Evolutionary conservation across 306 rosid species (phyloP), one percentile per base, ranked within the genome.

Genomic region (Morella rubra): DNA sequence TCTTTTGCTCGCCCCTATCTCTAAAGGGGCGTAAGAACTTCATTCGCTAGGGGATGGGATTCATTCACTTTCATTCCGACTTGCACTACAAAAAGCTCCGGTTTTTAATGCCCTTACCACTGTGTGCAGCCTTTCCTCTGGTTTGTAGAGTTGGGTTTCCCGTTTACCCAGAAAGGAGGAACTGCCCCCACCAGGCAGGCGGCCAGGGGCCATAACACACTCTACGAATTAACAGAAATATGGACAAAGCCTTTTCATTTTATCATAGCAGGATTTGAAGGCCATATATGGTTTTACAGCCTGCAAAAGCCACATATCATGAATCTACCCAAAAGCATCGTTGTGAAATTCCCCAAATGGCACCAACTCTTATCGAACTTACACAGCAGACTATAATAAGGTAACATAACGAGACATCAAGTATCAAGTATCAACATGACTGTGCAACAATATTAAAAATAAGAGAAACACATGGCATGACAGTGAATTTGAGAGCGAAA

Each of bases 91-190:
- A 27, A 27, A 27, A 27, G 32, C 32, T 27, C 32, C 32, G 1
- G 2, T 27, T 13, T 47, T 47, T 27, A 47, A 47, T 0, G 4
- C 50, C 54, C 42, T 2, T n/a, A 60, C 24, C 46, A 71, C 65
- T 78, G 10, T 60, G 46, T 78, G 72, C 72, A 71, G 16, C 55
- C 68, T 76, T 67, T 67, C 74, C 73, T 76, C 16, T 5, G 52
- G 73, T 41, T 76, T 27, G 4, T 58, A 59, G 44, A 73, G 68
- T 56, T 18, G 5, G 73, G 37, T 69, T 44, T 69, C 55, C 9
- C 15, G 19, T 47, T 70, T 70, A 70, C 74, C 74, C 74, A 70
- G 1, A 70, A 70, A 41, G 0, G 62, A 52, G 50, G 47, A 72
- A 46, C 64, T 27, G 64, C 32, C 64, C 47, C 62, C 64, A 70